Percentiles rank a stretch among this genome's conserved stretches.
Evolutionary conservation across 441 rosid species (phyloP).

Genomic region (Manihot esculenta): DNA sequence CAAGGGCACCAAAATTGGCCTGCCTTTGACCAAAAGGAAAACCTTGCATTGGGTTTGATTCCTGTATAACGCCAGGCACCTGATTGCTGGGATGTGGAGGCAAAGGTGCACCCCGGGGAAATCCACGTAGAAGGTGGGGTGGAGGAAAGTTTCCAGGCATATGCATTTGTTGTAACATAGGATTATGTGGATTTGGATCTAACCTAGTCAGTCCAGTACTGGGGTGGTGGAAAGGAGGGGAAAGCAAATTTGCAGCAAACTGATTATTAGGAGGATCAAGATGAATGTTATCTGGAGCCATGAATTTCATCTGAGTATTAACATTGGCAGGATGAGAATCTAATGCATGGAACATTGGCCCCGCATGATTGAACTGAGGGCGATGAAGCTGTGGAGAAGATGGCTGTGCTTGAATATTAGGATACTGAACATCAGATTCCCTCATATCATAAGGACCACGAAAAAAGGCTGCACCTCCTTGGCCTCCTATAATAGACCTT

Average conservation of each 20-base stretch:
- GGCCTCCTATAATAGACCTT: slow-evolving; percentile 47
- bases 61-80: slow-evolving; percentile 52
- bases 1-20: slow-evolving; percentile 48
- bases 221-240: slow-evolving; percentile 64
- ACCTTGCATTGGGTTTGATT: slow-evolving; percentile 61
- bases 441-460: slow-evolving; percentile 50
- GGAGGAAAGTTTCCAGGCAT: slow-evolving; percentile 58
- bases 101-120: slow-evolving; percentile 47
- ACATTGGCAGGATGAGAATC: slow-evolving; percentile 61
- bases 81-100: slow-evolving; percentile 58
- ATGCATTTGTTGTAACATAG: slow-evolving; percentile 68
- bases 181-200: slow-evolving; percentile 59
- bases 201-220: slow-evolving; percentile 50
- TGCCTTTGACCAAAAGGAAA: slow-evolving; percentile 60
- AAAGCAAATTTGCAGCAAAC: slow-evolving; percentile 57
- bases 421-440: slow-evolving; percentile 49
- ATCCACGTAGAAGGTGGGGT: slow-evolving; percentile 56
- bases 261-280: slow-evolving; percentile 58
- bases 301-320: slow-evolving; percentile 61
- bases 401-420: slow-evolving; percentile 38
- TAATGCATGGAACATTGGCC: slow-evolving; percentile 47
- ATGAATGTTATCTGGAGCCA: slow-evolving; percentile 53
- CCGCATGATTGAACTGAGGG: slow-evolving; percentile 55
- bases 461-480: slow-evolving; percentile 47
- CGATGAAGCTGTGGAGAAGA: slow-evolving; percentile 52